Base-by-base conservation (phyloP, 202 grass and related monocot species). In the Schoenoplectus triqueter region DNA sequence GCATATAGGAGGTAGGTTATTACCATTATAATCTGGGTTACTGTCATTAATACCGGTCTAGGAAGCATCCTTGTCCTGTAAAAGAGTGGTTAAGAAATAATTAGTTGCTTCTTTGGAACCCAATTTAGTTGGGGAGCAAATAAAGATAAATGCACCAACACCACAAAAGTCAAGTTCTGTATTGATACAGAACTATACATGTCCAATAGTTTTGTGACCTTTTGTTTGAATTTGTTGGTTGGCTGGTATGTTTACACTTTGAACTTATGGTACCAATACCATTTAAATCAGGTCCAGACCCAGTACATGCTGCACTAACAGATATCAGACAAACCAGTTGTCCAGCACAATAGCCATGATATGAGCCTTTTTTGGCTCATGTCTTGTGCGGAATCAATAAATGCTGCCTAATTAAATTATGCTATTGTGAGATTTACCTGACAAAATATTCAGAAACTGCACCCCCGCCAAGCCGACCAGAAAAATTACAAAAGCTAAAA, bases 401-500 rank as follows among this genome's bases (percentile, higher is more conserved):
- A 11, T 60, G 10, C 49, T 67, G 60, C 21, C 31, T 10, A 79
- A 60, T 60, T 80, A 19, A 88, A 54, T n/a, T 81, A 21, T 84
- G 79, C 76, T 2, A 65, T 44, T 7, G 61, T 79, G 39, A 79
- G 39, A 79, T 40, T 81, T 88, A 95, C 95, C 95, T 98, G 78
- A 95, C 91, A 83, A 95, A 80, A 86, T 92, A 85, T 59, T 98
- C 92, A 55, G 95, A 93, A 87, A 86, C 69, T 74, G 47, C 85
- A 70, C 95, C 92, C 40, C 91, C 95, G 73, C 92, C 91, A 55
- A 98, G 89, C 13, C 95, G 92, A 41, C 95, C 95, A 70, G 90
- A 57, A 80, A 98, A 95, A 78, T 98, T 98, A 89, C 89, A 89
- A 81, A 98, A 98, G 57, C 95, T 95, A 87, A 95, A 98, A 63